A percentile compares a stretch with the other conserved stretches of the same genome.
These are phyloP conservation scores for Mycena belliarum DNA, from an alignment of 768 basidiomycete species.

Conservation along the genomic window DNA sequence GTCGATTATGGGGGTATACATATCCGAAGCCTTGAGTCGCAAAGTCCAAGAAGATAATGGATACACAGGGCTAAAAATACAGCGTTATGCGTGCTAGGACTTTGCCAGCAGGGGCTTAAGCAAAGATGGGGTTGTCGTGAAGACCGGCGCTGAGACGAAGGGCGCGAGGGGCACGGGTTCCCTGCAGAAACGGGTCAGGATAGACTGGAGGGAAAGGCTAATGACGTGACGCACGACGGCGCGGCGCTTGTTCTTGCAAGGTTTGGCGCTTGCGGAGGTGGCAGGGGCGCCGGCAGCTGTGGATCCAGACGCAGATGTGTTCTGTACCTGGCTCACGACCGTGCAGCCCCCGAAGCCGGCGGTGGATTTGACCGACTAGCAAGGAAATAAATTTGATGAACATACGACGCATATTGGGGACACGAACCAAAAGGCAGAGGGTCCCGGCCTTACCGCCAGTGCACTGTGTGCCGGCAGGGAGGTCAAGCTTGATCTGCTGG, in stretches of 20 bases:
- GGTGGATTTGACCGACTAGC: slow-evolving; percentile 18
- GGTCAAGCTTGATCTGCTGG: slow-evolving; percentile 25
- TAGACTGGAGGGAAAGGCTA: too few relatives aligned
- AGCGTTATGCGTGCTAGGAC: not conserved
- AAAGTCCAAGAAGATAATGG: not conserved
- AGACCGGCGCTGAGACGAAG: too few relatives aligned
- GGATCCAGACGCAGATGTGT: not conserved
- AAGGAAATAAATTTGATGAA: not conserved
- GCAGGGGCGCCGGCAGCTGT: not conserved
- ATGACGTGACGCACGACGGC: not conserved
- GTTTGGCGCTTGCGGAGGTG: not conserved
- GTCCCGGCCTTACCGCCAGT: slow-evolving; percentile 29
- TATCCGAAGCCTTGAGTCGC: too few relatives aligned
- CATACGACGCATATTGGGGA: not conserved
- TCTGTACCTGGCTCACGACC: slow-evolving; percentile 10
- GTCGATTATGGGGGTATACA: too few relatives aligned
- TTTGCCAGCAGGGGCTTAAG: too few relatives aligned
- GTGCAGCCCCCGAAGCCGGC: slow-evolving; percentile 16
- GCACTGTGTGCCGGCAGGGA: slow-evolving; percentile 35
- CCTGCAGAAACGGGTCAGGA: too few relatives aligned
- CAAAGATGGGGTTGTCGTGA: too few relatives aligned
- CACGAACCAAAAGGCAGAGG: slow-evolving; percentile 30
- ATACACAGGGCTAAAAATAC: slow-evolving; percentile 6
- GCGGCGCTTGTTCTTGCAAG: slow-evolving; percentile 12
- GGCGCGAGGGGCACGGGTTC: too few relatives aligned